Evolutionary conservation across 768 basidiomycete genomes (phyloP), one percentile per base, ranked within the genome.

Genomic region (Cystobasidium onofrii): DNA sequence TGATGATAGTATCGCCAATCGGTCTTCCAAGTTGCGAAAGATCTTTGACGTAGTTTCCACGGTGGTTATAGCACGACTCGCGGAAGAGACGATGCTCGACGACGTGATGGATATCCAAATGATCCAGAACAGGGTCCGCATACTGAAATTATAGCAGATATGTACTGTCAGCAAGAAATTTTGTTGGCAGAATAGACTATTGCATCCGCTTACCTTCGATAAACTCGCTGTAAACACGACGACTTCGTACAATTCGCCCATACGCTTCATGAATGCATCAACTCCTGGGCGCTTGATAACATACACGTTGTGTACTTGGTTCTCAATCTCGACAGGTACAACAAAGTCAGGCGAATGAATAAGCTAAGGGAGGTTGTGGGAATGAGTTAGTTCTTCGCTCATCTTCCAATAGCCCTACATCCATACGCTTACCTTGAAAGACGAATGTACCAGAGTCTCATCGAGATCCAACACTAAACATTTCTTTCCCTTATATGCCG

Each of bases 31-130:
- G 85, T 83, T 97, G 96, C 25, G 96, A 99, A 41, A 99, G 84
- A 82, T 99, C 95, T 93, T 99, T 99, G 82, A 99, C 95, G 81
- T 98, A 99, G 83, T 95, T 98, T 52, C 95, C 95, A 82, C 90
- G 90, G 83, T 98, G 96, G 80, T 96, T 98, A 81, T 97, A 98
- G 82, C 96, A 99, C 80, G 91, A 95, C 83, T 99, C 96, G 74
- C 96, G 84, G 87, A 97, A 99, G 64, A 99, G 83, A 75, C 96
- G 86, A 81, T 99, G 95, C 36, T 90, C 84, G 50, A 99, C 94
- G 12, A 94, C 95, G 76, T 87, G 89, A 81, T 94, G 89, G 31
- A 89, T 85, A 80, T 99, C 96, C 57, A 99, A 86, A 80, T 95
- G 96, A 84, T 99, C 96, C 69, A 99, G 85, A 17, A 99, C 96